These are phyloP conservation scores for Paramarasmius palmivorus DNA, from an alignment of 1,284 basidiomycete genomes.

Conservation along the genomic window DNA sequence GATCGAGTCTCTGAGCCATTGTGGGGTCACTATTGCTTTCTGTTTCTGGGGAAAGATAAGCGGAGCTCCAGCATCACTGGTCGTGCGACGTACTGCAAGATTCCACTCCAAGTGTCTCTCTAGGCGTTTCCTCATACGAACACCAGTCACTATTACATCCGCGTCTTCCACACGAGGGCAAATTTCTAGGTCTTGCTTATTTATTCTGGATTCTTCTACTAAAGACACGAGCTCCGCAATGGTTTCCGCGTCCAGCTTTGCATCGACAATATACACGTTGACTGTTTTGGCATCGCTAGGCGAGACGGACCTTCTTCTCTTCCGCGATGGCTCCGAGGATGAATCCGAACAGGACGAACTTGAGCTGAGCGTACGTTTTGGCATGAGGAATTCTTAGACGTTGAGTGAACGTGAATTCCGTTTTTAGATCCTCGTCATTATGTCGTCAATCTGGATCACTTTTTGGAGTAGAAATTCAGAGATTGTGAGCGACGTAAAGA, in stretches of 20 bases:
- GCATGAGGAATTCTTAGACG: not conserved
- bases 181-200: constrained; percentile 25
- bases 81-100: constrained; percentile 57
- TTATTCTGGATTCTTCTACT: constrained; percentile 39
- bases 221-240: constrained; percentile 49
- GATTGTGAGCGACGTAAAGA: too few species aligned
- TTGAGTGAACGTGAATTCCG: not conserved
- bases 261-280: constrained; percentile 57
- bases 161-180: constrained; percentile 47
- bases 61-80: too few species aligned
- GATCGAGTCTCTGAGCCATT: constrained; percentile 65
- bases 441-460: too few species aligned
- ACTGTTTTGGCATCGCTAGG: constrained; percentile 12
- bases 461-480: too few species aligned
- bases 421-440: too few species aligned
- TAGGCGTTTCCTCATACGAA: constrained; percentile 64
- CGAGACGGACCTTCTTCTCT: constrained; percentile 4
- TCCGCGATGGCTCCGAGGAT: not conserved
- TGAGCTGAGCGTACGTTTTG: not conserved
- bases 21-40: constrained; percentile 65
- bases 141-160: constrained; percentile 64
- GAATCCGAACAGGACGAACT: not conserved
- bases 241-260: constrained; percentile 49
- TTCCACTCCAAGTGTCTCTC: constrained; percentile 68
- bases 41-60: too few species aligned